A percentile compares a stretch with the other conserved stretches of the same genome.
These are phyloP conservation scores for Papiliotrema nemorosa DNA, from an alignment of 1,284 basidiomycete species.

Conservation along the genomic window DNA sequence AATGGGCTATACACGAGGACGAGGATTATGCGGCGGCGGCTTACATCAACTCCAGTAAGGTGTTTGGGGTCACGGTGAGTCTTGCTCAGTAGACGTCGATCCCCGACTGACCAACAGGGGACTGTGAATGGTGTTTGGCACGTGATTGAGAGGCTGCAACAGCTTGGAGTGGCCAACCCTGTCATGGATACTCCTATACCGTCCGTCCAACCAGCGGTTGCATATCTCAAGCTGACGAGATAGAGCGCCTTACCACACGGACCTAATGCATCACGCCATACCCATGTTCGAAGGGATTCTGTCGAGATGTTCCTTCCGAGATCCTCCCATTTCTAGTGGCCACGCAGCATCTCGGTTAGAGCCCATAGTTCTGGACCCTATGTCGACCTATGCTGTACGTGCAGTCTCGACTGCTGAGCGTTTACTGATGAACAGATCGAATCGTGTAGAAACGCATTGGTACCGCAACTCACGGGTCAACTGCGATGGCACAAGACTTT, in stretches of 20 bases:
- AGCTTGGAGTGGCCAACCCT: constrained; percentile 44
- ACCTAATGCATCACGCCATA: constrained; percentile 44
- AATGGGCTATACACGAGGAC: constrained; percentile 32
- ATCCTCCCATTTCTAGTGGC: constrained; percentile 14
- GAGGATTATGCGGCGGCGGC: constrained; percentile 46
- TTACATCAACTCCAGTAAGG: constrained; percentile 46
- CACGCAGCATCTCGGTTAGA: neutral
- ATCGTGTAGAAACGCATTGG: constrained; percentile 21
- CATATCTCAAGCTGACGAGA: neutral
- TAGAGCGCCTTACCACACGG: constrained; percentile 44
- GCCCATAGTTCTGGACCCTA: constrained; percentile 42
- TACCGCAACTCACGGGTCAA: constrained; percentile 40
- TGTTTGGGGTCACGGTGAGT: constrained; percentile 45
- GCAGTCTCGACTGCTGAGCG: neutral
- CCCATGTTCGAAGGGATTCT: constrained; percentile 38
- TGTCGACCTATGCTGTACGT: constrained; percentile 42
- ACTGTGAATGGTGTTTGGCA: constrained; percentile 42
- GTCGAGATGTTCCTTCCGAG: constrained; percentile 29
- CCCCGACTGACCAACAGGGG: constrained; percentile 22
- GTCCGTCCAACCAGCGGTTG: constrained; percentile 19
- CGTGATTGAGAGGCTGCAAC: constrained; percentile 41
- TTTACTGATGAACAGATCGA: constrained; percentile 3
- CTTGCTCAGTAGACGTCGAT: neutral
- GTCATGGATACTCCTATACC: constrained; percentile 49
- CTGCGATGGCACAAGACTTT: constrained; percentile 48